A percentile compares a stretch with the other conserved stretches of the same genome.
phyloP scores from a whole-genome alignment of 164 flowering plant species.

The Kalanchoe fedtschenkoi region DNA sequence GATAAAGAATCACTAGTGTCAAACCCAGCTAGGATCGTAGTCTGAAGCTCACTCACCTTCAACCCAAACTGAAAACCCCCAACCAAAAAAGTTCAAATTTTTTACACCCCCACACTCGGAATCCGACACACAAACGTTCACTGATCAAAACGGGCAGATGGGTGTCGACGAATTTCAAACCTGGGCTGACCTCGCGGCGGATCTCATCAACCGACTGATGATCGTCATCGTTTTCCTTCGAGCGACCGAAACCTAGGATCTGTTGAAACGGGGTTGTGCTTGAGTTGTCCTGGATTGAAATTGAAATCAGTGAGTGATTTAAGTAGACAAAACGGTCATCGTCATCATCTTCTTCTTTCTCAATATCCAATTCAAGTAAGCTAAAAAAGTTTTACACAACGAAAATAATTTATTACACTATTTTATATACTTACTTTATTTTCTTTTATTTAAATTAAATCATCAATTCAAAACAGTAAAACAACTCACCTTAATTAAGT shows the following conservation, averaged over 20 bases:
- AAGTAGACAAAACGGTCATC: too few relatives aligned
- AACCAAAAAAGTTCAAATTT: neutral
- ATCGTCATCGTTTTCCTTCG: conserved; percentile 4
- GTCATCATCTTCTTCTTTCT: too few relatives aligned
- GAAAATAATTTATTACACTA: too few relatives aligned
- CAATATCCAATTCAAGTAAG: too few relatives aligned
- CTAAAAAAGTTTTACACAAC: too few relatives aligned
- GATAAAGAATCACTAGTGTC: neutral
- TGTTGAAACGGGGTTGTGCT: neutral
- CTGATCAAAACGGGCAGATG: neutral
- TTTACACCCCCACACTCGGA: neutral
- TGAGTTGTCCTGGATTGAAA: neutral
- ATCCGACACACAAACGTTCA: neutral
- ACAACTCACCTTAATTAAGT: too few relatives aligned
- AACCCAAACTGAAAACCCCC: neutral
- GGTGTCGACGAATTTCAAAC: neutral
- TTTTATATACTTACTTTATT: too few relatives aligned
- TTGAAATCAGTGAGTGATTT: neutral
- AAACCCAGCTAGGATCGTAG: neutral
- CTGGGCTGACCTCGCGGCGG: neutral
- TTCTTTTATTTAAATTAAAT: too few relatives aligned
- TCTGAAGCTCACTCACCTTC: too few relatives aligned
- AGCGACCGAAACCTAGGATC: neutral
- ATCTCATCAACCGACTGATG: neutral
- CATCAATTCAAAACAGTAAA: too few relatives aligned